Conservation (phyloP, 768 basidiomycete species). For the Scleroderma bovista region DNA sequence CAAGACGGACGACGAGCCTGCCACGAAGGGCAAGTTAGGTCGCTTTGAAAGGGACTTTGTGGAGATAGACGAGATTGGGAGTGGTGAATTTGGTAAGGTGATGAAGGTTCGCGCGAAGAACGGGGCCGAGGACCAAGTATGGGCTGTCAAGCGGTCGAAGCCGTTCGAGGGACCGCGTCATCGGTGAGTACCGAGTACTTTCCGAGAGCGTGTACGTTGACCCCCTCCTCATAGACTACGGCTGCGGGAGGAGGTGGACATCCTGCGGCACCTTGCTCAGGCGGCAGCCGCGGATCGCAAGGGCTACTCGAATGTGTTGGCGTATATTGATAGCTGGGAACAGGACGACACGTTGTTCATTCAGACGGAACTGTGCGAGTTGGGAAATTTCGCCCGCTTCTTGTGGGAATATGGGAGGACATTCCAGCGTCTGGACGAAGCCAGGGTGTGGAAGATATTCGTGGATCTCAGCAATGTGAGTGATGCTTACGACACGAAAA, state of each 20-base stretch:
- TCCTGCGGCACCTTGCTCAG: conserved; percentile 70
- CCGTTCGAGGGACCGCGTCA: conserved; percentile 87
- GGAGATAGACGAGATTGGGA: conserved; percentile 76
- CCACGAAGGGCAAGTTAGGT: conserved; percentile 48
- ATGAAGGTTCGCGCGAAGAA: conserved; percentile 76
- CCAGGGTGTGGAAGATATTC: conserved; percentile 93
- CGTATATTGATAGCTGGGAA: conserved; percentile 95
- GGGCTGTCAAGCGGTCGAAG: conserved; percentile 93
- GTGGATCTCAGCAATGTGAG: conserved; percentile 85
- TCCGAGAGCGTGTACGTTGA: conserved; percentile 9
- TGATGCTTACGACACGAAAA: conserved; percentile 9
- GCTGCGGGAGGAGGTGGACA: conserved; percentile 90
- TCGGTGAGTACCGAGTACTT: conserved; percentile 48
- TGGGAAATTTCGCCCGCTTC: conserved; percentile 88
- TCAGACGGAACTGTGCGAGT: conserved; percentile 89
- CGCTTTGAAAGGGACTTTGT: conserved; percentile 79
- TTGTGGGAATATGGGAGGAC: conserved; percentile 84
- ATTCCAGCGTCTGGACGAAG: conserved; percentile 85
- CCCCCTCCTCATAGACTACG: conserved; percentile 50
- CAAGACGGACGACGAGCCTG: conserved; percentile 20
- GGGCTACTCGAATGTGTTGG: conserved; percentile 73
- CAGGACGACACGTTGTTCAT: conserved; percentile 84
- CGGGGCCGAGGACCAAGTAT: conserved; percentile 47
- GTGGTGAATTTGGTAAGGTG: conserved; percentile 91
- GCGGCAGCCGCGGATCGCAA: conserved; percentile 24